These are phyloP conservation scores for Skeletonema potamos DNA, from an alignment of 108 stramenopile genomes.

Conservation along the genomic window DNA sequence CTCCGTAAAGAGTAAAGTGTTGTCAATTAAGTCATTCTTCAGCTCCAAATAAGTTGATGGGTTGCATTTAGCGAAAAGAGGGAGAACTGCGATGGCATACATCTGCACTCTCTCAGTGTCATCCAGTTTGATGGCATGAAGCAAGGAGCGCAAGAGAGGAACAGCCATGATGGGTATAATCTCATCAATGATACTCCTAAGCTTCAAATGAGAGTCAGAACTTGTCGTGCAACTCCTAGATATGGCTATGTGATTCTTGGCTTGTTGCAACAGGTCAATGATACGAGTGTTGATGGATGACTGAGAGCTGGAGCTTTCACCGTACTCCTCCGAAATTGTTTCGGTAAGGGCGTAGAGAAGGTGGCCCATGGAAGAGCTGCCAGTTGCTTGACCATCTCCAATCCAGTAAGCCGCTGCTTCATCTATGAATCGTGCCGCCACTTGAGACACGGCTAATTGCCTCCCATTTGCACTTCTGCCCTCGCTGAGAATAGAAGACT, in stretches of 20 bases:
- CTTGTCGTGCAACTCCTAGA: conserved; percentile 66
- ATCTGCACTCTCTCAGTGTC: conserved; percentile 58
- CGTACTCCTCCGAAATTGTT: conserved; percentile 56
- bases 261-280: conserved; percentile 74
- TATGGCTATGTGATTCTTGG: conserved; percentile 69
- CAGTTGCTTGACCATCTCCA: conserved; percentile 76
- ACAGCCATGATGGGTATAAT: conserved; percentile 72
- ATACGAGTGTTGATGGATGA: conserved; percentile 67
- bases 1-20: conserved; percentile 16
- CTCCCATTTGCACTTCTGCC: conserved; percentile 37
- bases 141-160: conserved; percentile 67
- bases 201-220: conserved; percentile 47
- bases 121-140: conserved; percentile 50
- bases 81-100: conserved; percentile 71
- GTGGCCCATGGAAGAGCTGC: conserved; percentile 65
- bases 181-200: conserved; percentile 56
- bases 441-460: conserved; percentile 35
- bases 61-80: conserved; percentile 65
- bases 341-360: conserved; percentile 80
- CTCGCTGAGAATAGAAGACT: conserved; percentile 19
- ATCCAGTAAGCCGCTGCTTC: conserved; percentile 86
- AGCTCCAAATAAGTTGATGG: conserved; percentile 53
- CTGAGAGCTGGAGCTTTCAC: conserved; percentile 51
- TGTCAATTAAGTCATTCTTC: conserved; percentile 51
- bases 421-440: conserved; percentile 70